These are phyloP conservation scores for Daphne laureola DNA, from an alignment of 441 rosid genomes.

Conservation along the genomic window DNA sequence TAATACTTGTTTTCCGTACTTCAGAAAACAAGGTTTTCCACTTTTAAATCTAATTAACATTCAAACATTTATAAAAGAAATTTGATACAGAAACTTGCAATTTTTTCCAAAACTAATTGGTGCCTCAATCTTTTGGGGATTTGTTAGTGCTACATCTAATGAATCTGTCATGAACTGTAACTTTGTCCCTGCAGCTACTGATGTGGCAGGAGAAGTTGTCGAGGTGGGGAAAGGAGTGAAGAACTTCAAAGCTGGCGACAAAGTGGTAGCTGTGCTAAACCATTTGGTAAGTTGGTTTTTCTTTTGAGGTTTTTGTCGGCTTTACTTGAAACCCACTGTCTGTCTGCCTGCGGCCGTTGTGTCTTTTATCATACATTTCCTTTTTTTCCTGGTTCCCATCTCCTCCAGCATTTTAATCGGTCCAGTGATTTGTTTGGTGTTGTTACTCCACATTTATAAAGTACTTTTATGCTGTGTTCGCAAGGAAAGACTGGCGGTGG, in stretches of 20 bases:
- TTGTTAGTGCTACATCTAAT: too few species aligned
- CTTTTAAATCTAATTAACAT: too few species aligned
- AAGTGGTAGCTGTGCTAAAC: conserved; percentile 51
- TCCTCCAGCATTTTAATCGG: background rate
- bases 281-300: conserved; percentile 13
- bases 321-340: background rate
- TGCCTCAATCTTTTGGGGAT: too few species aligned
- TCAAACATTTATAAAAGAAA: too few species aligned
- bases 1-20: too few species aligned
- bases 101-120: too few species aligned
- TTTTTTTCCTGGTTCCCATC: background rate
- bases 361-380: background rate
- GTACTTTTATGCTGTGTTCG: background rate
- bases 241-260: conserved; percentile 61
- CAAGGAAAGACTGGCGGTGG: conserved; percentile 46
- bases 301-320: background rate
- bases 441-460: background rate
- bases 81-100: too few species aligned
- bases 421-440: background rate
- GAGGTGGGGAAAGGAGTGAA: conserved; percentile 55
- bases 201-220: conserved; percentile 62
- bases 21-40: too few species aligned
- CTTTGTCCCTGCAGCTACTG: conserved; percentile 36
- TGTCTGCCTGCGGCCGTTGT: background rate
- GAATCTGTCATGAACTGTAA: background rate